A percentile compares a stretch with the other conserved stretches of the same genome.
phyloP scores from a whole-genome alignment of 1,139 yeast species.

The Magnusiomyces paraingens region DNA sequence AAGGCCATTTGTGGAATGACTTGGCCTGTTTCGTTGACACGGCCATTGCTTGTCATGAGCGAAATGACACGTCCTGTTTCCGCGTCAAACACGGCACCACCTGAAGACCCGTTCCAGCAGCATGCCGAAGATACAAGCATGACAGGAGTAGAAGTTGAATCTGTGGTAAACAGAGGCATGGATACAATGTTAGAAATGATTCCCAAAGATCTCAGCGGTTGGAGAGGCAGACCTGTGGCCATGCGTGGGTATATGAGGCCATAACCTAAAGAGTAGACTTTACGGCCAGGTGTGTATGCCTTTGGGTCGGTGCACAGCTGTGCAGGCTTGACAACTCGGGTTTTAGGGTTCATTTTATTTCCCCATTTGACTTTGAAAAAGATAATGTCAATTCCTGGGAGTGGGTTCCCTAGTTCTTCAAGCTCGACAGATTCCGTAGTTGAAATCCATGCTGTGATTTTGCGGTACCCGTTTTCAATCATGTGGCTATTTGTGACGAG shows the following conservation, averaged over 20 bases:
- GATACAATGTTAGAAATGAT: slow-evolving; percentile 33
- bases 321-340: slow-evolving; percentile 12
- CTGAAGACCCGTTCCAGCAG: slow-evolving; percentile 76
- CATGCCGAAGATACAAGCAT: slow-evolving; percentile 51
- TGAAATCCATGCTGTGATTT: slow-evolving; percentile 27
- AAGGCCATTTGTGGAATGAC: slow-evolving; percentile 42
- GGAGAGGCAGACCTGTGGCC: slow-evolving; percentile 19
- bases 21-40: slow-evolving; percentile 36
- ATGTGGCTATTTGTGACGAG: slow-evolving; percentile 45
- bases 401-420: slow-evolving; percentile 27
- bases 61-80: slow-evolving; percentile 41
- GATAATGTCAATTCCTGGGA: slow-evolving; percentile 34
- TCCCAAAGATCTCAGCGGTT: slow-evolving; percentile 46
- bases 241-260: slow-evolving; percentile 45
- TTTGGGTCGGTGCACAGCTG: slow-evolving; percentile 9
- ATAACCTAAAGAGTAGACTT: slow-evolving; percentile 48
- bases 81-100: slow-evolving; percentile 52
- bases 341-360: slow-evolving; percentile 13
- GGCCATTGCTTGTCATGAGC: slow-evolving; percentile 58
- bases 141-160: slow-evolving; percentile 24
- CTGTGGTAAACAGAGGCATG: slow-evolving; percentile 12
- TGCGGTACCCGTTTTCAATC: slow-evolving; percentile 24
- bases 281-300: slow-evolving; percentile 30
- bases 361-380: slow-evolving; percentile 24
- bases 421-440: slow-evolving; percentile 18